Percentiles rank a stretch among this genome's conserved stretches.
Evolutionary conservation across 192 early-diverging fungal species (phyloP).

Genomic region (Mycoemilia scoparia): DNA sequence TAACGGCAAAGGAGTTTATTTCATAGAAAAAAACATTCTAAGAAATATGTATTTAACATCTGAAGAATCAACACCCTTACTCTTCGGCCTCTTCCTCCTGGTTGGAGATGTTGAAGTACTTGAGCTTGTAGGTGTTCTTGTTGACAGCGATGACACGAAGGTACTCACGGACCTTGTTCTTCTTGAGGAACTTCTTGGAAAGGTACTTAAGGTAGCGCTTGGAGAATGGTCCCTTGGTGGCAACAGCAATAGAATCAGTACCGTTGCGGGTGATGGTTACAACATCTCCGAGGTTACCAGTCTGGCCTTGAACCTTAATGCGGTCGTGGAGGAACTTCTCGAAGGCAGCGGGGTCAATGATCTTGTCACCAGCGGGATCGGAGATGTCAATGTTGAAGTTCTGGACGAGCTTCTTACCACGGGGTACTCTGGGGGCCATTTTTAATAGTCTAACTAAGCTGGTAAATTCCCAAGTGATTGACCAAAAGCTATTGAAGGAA

Average conservation of each 20-base stretch:
- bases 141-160: conserved; percentile 80
- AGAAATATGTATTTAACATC: too few relatives aligned
- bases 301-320: conserved; percentile 94
- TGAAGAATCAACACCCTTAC: too few relatives aligned
- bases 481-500: too few relatives aligned
- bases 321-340: conserved; percentile 98
- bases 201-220: conserved; percentile 99
- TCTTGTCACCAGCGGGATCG: conserved; percentile 79
- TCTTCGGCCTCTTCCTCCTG: conserved; percentile 14
- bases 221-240: conserved; percentile 62
- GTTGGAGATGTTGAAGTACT: conserved; percentile 55
- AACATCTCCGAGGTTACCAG: conserved; percentile 78
- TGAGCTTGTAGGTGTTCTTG: conserved; percentile 87
- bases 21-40: too few relatives aligned
- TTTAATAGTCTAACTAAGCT: too few relatives aligned
- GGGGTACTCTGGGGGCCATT: too few relatives aligned
- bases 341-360: conserved; percentile 92
- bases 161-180: conserved; percentile 97
- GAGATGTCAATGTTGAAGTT: conserved; percentile 92
- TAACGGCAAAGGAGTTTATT: too few relatives aligned
- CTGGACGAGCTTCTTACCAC: conserved; percentile 45
- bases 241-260: conserved; percentile 60
- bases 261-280: conserved; percentile 65
- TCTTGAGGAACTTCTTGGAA: conserved; percentile 99
- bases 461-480: too few relatives aligned